These are phyloP conservation scores for Agapanthus africanus DNA, from an alignment of 106 monocot species.

Conservation along the genomic window DNA sequence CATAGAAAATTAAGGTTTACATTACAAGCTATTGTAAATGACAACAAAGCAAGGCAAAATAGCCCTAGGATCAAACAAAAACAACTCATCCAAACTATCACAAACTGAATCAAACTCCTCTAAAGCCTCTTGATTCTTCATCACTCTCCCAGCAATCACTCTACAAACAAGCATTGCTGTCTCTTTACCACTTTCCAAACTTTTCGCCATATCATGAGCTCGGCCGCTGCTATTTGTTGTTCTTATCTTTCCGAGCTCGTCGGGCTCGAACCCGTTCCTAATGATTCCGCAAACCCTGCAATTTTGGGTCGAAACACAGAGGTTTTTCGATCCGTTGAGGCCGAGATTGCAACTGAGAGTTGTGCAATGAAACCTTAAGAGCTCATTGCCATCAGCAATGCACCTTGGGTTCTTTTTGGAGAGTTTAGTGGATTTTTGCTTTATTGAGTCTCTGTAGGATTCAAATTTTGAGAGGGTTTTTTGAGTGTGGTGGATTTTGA, in stretches of 20 bases:
- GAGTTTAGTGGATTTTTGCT: conserved; percentile 41
- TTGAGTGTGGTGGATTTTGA: conserved; percentile 64
- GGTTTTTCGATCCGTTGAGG: conserved; percentile 26
- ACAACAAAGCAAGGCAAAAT: conserved; percentile 89
- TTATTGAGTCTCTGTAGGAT: conserved; percentile 57
- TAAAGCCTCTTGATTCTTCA: conserved; percentile 29
- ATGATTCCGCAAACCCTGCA: conserved; percentile 73
- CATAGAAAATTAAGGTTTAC: too few relatives aligned
- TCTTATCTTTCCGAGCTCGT: conserved; percentile 33
- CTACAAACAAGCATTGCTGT: conserved; percentile 87
- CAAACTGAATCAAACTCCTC: conserved; percentile 59
- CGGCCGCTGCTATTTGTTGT: conserved; percentile 70
- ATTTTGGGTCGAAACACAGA: conserved; percentile 31
- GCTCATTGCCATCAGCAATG: conserved; percentile 87
- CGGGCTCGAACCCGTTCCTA: conserved; percentile 53
- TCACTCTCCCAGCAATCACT: conserved; percentile 80
- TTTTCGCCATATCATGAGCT: conserved; percentile 39
- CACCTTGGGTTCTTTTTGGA: conserved; percentile 68
- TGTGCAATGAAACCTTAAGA: conserved; percentile 66
- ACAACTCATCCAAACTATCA: conserved; percentile 57
- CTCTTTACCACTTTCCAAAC: conserved; percentile 24
- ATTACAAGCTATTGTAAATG: conserved; percentile 41
- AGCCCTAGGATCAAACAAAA: conserved; percentile 60
- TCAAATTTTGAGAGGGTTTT: conserved; percentile 63
- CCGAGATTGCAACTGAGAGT: conserved; percentile 58